Evolutionary conservation across 108 stramenopile species (phyloP).

Genomic region (Conticribra guillardii): DNA sequence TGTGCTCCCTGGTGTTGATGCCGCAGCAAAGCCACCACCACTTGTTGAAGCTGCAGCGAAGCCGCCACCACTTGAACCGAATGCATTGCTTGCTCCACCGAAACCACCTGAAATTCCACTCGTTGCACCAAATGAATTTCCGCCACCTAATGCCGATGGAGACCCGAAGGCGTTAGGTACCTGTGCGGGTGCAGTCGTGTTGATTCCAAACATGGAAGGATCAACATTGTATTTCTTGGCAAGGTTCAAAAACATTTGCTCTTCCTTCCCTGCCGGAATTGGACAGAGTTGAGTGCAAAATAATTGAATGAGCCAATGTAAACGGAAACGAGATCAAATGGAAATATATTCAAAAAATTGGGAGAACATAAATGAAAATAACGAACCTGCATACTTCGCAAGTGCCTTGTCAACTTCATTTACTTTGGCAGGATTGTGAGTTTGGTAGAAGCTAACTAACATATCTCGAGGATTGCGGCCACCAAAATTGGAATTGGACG

Average conservation of each 20-base stretch:
- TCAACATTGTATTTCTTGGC: slow-evolving; percentile 87
- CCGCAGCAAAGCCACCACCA: slow-evolving; percentile 16
- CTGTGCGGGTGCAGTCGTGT: slow-evolving; percentile 30
- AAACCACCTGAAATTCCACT: too few species aligned
- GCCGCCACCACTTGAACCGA: slow-evolving; percentile 29
- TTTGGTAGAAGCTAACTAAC: slow-evolving; percentile 75
- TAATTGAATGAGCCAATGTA: too few species aligned
- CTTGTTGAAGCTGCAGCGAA: slow-evolving; percentile 39
- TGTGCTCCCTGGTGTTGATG: slow-evolving; percentile 6
- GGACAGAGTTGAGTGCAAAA: too few species aligned
- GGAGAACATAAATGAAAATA: too few species aligned
- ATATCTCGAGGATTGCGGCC: slow-evolving; percentile 70
- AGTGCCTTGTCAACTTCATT: slow-evolving; percentile 81
- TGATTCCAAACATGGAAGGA: slow-evolving; percentile 72
- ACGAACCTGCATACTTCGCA: slow-evolving; percentile 74
- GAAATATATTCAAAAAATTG: too few species aligned
- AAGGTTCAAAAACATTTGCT: slow-evolving; percentile 79
- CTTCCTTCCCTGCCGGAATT: slow-evolving; percentile 80
- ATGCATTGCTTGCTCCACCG: slow-evolving; percentile 38
- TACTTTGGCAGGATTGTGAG: slow-evolving; percentile 77
- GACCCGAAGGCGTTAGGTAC: slow-evolving; percentile 50
- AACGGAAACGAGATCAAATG: too few species aligned
- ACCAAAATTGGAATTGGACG: slow-evolving; percentile 33
- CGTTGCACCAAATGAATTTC: slow-evolving; percentile 18
- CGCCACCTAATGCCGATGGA: slow-evolving; percentile 54